Evolutionary conservation across 2,329 filamentous ascomycete species (phyloP).

Genomic region (Colletotrichum sp.): DNA sequence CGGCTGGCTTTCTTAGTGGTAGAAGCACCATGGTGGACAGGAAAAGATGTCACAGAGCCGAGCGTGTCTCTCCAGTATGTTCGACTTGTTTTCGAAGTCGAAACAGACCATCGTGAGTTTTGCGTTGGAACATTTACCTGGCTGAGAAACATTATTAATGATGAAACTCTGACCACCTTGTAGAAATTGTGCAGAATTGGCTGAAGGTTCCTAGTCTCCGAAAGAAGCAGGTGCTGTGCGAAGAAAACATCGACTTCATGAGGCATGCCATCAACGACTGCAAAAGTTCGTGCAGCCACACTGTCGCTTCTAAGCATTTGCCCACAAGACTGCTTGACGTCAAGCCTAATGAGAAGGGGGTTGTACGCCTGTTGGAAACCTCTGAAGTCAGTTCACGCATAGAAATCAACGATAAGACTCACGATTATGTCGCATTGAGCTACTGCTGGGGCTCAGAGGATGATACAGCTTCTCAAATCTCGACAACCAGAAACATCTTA

Average conservation of each 20-base stretch:
- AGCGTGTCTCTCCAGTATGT: background rate
- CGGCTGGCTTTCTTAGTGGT: background rate
- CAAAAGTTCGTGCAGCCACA: background rate
- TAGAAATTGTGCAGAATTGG: background rate
- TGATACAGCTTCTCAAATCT: background rate
- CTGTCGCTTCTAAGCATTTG: background rate
- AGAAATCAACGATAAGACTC: accelerated
- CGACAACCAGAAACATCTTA: background rate
- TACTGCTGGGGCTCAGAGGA: background rate
- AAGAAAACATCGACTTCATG: background rate
- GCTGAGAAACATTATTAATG: background rate
- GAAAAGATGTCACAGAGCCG: background rate
- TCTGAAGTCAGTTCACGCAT: background rate
- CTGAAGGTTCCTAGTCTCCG: background rate
- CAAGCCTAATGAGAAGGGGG: background rate
- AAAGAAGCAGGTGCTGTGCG: background rate
- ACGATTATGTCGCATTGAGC: background rate
- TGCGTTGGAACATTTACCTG: background rate
- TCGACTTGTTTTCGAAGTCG: background rate
- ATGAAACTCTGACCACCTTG: background rate
- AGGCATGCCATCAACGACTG: background rate
- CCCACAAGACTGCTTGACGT: background rate
- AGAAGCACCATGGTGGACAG: background rate
- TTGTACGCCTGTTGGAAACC: background rate
- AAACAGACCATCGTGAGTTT: background rate